These are phyloP conservation scores for Aspergillus sp. DNA, from an alignment of 2,329 filamentous ascomycete species.

Conservation along the genomic window DNA sequence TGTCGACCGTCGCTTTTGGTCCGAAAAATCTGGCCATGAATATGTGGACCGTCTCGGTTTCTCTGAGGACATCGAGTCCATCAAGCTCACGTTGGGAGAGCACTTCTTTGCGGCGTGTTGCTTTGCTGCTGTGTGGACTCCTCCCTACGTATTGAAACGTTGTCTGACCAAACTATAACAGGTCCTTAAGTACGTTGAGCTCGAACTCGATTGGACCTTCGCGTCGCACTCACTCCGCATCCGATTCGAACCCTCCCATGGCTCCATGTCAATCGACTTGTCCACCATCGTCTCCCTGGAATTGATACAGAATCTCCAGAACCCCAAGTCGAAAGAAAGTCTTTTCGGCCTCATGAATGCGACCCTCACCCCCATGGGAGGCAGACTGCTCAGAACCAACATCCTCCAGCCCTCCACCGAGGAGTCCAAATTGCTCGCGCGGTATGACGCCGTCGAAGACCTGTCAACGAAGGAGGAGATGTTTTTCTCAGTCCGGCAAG, in stretches of 20 bases:
- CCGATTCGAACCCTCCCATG: conserved; percentile 81
- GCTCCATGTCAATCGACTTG: conserved; percentile 93
- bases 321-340: conserved; percentile 74
- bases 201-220: conserved; percentile 67
- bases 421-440: conserved; percentile 62
- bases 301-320: conserved; percentile 81
- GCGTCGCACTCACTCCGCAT: conserved; percentile 78
- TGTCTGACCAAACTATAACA: conserved; percentile 37
- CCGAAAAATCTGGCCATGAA: conserved; percentile 72
- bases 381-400: conserved; percentile 76
- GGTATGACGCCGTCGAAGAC: conserved; percentile 83
- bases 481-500: conserved; percentile 72
- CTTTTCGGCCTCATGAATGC: conserved; percentile 83
- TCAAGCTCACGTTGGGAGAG: conserved; percentile 76
- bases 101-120: conserved; percentile 85
- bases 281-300: conserved; percentile 85
- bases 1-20: conserved; percentile 79
- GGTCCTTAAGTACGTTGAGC: conserved; percentile 78
- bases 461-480: conserved; percentile 78
- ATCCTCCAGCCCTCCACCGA: conserved; percentile 86
- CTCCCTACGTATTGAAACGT: background rate
- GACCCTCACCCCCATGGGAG: conserved; percentile 85
- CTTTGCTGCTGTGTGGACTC: conserved; percentile 70
- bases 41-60: conserved; percentile 79
- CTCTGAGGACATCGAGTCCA: conserved; percentile 72